Conservation (phyloP, 345 rosid genomes). For the Pelargonium nanum region DNA sequence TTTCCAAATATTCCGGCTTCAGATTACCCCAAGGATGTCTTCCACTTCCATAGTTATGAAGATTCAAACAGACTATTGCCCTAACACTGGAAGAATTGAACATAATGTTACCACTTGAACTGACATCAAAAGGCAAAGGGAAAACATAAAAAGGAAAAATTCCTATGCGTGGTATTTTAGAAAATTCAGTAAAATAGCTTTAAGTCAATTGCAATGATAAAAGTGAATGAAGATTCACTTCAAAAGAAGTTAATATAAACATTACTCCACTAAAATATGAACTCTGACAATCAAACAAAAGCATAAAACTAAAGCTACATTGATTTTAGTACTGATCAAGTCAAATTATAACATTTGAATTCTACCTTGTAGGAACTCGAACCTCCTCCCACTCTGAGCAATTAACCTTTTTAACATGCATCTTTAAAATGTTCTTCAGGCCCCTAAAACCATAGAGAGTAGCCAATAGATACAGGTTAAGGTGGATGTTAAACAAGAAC, state of each 20-base stretch:
- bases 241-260: too few relatives aligned
- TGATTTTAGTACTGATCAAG: neutral
- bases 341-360: neutral
- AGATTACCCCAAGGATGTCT: slow-evolving; percentile 92
- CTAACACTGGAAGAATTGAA: slow-evolving; percentile 46
- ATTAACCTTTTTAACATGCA: slow-evolving; percentile 65
- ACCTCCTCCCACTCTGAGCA: slow-evolving; percentile 85
- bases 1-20: slow-evolving; percentile 72
- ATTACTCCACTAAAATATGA: too few relatives aligned
- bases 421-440: slow-evolving; percentile 71
- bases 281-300: neutral
- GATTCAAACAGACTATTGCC: slow-evolving; percentile 86
- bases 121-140: neutral
- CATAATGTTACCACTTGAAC: neutral
- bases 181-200: too few relatives aligned
- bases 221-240: too few relatives aligned
- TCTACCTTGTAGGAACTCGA: slow-evolving; percentile 82
- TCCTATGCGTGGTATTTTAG: neutral
- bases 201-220: too few relatives aligned
- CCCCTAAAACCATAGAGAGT: slow-evolving; percentile 42
- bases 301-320: neutral
- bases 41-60: slow-evolving; percentile 89
- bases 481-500: neutral
- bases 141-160: neutral
- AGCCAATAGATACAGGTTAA: neutral